Evolutionary conservation across 495 filamentous ascomycete genomes (phyloP).

Genomic region (Annulohypoxylon moriforme): DNA sequence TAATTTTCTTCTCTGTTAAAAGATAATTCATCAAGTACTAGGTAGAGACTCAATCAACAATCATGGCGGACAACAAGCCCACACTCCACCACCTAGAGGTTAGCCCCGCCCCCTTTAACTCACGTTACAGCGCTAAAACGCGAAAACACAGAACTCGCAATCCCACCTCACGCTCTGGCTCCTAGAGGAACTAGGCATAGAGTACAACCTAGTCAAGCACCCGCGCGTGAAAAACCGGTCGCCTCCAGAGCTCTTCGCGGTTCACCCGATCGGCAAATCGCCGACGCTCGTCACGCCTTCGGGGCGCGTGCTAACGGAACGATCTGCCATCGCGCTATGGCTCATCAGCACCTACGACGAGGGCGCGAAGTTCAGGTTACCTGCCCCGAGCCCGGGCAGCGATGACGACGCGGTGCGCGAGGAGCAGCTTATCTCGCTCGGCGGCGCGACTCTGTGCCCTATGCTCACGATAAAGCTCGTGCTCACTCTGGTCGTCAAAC

Average conservation of each 20-base stretch:
- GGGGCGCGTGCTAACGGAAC: constrained; percentile 42
- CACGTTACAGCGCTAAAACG: not conserved
- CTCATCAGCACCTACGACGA: constrained; percentile 43
- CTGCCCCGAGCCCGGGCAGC: not conserved
- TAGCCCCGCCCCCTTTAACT: not conserved
- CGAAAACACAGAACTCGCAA: constrained; percentile 46
- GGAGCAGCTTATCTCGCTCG: constrained; percentile 38
- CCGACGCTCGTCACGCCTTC: constrained; percentile 42
- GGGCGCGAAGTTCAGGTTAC: constrained; percentile 27
- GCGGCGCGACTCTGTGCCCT: constrained; percentile 20
- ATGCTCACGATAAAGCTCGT: constrained; percentile 27
- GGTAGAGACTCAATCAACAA: too few species aligned
- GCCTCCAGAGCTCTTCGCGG: constrained; percentile 32
- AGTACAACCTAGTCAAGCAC: constrained; percentile 51
- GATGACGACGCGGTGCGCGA: constrained; percentile 44
- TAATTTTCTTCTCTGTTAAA: too few species aligned
- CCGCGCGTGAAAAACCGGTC: constrained; percentile 36
- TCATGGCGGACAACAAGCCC: constrained; percentile 35
- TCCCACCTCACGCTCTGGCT: constrained; percentile 54
- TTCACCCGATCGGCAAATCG: constrained; percentile 45
- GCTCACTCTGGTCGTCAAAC: constrained; percentile 5
- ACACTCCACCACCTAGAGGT: constrained; percentile 41
- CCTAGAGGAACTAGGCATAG: constrained; percentile 52
- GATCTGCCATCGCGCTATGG: constrained; percentile 42
- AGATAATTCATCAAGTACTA: too few species aligned